Conservation (phyloP, 805 yeast genomes). For the Wickerhamomyces sydowiorum region DNA sequence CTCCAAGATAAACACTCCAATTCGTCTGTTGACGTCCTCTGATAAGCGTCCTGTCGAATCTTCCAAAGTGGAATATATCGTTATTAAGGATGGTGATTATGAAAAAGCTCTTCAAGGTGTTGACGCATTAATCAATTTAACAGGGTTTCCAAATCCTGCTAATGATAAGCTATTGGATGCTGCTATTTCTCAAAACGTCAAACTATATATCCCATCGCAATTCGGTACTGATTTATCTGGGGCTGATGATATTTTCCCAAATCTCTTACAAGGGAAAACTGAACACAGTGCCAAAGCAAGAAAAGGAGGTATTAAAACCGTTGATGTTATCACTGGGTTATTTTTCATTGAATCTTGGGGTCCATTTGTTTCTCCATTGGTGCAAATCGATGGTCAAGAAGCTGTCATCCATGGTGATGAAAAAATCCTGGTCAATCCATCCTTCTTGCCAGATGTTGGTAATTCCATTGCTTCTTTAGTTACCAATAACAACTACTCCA, state of each 20-base stretch:
- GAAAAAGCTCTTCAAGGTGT: slow-evolving; percentile 37
- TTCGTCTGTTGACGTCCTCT: slow-evolving; percentile 38
- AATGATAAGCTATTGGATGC: slow-evolving; percentile 33
- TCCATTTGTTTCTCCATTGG: slow-evolving; percentile 17
- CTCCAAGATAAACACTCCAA: slow-evolving; percentile 38
- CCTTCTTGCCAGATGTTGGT: slow-evolving; percentile 38
- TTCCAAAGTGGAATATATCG: slow-evolving; percentile 14
- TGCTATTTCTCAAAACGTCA: slow-evolving; percentile 36
- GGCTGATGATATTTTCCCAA: slow-evolving; percentile 26
- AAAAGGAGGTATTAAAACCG: slow-evolving; percentile 39
- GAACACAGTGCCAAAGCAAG: slow-evolving; percentile 35
- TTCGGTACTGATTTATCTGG: slow-evolving; percentile 44
- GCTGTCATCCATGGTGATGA: slow-evolving; percentile 37
- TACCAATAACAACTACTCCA: slow-evolving; percentile 26
- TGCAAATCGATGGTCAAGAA: slow-evolving; percentile 33
- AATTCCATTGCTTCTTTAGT: slow-evolving; percentile 35
- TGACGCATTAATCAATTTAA: slow-evolving; percentile 46
- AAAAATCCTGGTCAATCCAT: slow-evolving; percentile 27
- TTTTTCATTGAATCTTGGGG: slow-evolving; percentile 31
- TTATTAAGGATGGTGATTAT: slow-evolving; percentile 14
- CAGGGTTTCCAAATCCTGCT: slow-evolving; percentile 26
- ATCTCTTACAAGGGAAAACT: slow-evolving; percentile 28
- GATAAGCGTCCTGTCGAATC: slow-evolving; percentile 15
- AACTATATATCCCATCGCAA: slow-evolving; percentile 54
- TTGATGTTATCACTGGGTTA: slow-evolving; percentile 34